Percentiles rank a stretch among this genome's conserved stretches.
phyloP scores from a whole-genome alignment of 257 asterid genomes.

The Scutellaria galericulata region DNA sequence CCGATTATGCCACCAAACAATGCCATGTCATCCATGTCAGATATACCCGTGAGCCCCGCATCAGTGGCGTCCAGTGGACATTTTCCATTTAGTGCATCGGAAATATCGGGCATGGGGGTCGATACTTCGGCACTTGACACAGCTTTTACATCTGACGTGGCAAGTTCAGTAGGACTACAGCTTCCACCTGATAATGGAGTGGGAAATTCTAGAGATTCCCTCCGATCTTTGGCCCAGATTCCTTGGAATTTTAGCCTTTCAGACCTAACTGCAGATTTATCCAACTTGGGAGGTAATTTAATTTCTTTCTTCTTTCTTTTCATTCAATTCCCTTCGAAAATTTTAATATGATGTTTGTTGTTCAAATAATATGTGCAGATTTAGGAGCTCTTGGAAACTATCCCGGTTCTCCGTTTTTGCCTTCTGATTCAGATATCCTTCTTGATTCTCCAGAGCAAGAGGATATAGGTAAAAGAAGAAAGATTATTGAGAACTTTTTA shows the following conservation, averaged over 20 bases:
- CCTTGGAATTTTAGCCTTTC: slow-evolving; percentile 95
- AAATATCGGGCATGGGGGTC: slow-evolving; percentile 83
- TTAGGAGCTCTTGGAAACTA: slow-evolving; percentile 94
- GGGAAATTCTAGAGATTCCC: slow-evolving; percentile 81
- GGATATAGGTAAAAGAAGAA: slow-evolving; percentile 70
- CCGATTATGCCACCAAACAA: slow-evolving; percentile 68
- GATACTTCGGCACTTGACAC: slow-evolving; percentile 83
- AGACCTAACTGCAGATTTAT: slow-evolving; percentile 88
- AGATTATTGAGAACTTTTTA: neutral
- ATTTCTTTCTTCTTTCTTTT: neutral
- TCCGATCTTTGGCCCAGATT: slow-evolving; percentile 78
- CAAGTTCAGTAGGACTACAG: slow-evolving; percentile 73
- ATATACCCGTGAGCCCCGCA: slow-evolving; percentile 87
- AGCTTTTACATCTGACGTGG: slow-evolving; percentile 82
- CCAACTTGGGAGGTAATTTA: slow-evolving; percentile 68
- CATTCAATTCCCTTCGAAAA: neutral
- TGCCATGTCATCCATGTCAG: slow-evolving; percentile 75
- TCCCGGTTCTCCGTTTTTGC: slow-evolving; percentile 91
- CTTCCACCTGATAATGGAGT: slow-evolving; percentile 84
- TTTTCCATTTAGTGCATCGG: slow-evolving; percentile 85
- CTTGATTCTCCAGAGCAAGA: slow-evolving; percentile 92
- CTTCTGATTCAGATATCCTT: slow-evolving; percentile 90
- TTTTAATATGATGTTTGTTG: slow-evolving; percentile 23
- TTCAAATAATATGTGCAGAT: slow-evolving; percentile 55
- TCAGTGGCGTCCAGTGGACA: slow-evolving; percentile 93